Conservation (phyloP, 805 yeast species). For the Tetrapisispora pingtungensis region DNA sequence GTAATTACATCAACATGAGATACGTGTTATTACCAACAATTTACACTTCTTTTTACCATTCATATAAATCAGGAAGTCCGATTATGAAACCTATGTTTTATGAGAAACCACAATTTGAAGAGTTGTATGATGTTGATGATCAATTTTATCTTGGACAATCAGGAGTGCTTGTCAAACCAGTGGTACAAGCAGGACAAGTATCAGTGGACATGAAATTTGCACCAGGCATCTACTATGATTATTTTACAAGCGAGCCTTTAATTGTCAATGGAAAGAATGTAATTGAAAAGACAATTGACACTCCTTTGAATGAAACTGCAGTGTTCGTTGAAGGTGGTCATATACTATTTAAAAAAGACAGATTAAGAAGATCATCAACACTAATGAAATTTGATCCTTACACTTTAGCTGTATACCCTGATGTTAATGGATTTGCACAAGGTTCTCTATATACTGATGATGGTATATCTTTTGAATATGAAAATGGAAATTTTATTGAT, state of each 20-base stretch:
- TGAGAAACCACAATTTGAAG: slow-evolving; percentile 34
- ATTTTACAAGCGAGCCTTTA: slow-evolving; percentile 28
- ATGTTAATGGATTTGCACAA: slow-evolving; percentile 38
- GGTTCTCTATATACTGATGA: slow-evolving; percentile 74
- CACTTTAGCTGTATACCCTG: slow-evolving; percentile 56
- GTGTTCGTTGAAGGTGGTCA: slow-evolving; percentile 71
- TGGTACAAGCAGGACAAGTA: slow-evolving; percentile 44
- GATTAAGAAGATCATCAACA: slow-evolving; percentile 71
- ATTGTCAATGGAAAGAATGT: slow-evolving; percentile 24
- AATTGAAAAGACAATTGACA: slow-evolving; percentile 26
- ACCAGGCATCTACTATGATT: slow-evolving; percentile 52
- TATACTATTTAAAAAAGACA: slow-evolving; percentile 53
- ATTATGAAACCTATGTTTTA: slow-evolving; percentile 61
- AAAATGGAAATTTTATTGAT: slow-evolving; percentile 40
- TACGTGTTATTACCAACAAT: slow-evolving; percentile 68
- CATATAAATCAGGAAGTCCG: slow-evolving; percentile 55
- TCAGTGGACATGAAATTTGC: slow-evolving; percentile 30
- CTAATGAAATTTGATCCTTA: slow-evolving; percentile 74
- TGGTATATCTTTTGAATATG: slow-evolving; percentile 59
- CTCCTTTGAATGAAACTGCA: slow-evolving; percentile 57
- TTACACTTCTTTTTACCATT: slow-evolving; percentile 67
- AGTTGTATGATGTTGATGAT: slow-evolving; percentile 58
- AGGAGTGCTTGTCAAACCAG: slow-evolving; percentile 73
- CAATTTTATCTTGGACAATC: slow-evolving; percentile 68
- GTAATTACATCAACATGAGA: slow-evolving; percentile 63